Evolutionary conservation across 768 basidiomycete species (phyloP), one percentile per base, ranked within the genome.

Genomic region (Russula ochroleuca): DNA sequence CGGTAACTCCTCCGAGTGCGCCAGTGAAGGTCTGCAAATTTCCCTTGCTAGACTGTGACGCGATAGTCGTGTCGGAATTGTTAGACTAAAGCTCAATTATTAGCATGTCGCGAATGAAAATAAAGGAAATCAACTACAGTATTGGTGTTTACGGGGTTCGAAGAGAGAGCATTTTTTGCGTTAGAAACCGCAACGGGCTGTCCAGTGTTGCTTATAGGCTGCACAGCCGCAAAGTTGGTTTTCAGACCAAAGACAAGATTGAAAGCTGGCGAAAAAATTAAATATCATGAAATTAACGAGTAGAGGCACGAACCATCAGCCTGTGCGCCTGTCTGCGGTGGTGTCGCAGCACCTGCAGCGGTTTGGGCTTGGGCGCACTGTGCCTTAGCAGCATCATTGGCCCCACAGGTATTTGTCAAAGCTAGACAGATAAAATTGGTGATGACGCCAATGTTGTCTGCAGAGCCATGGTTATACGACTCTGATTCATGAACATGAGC

Each of bases 181-280:
- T 10, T 10, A 45, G 43, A n/a, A 35, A 56, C 75, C 17, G 77
- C 74, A 19, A 73, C 63, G 15, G 67, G 65, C n/a, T 64, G 60
- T 55, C 82, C 82, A 67, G 81, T 78, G 70, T 83, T 74, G 53
- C 81, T 78, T 57, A 84, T 68, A 19, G 71, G 73, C 19, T 75
- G 63, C 41, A 83, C 77, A 43, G 66, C 64, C 5, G 75, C 76
- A 69, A 87, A 86, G 72, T 81, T 72, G 53, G 84, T 85, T 5
- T 52, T 73, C 63, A 83, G 78, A 21, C 81, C 83, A 66, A 86
- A 84, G 47, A 72, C 79, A 17, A 75, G 76, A 72, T 87, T 86
- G 79, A 86, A 87, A 5, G 76, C 79, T 67, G 47, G 15, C 15
- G 28, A 9, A n/a, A 2, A 23, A 13, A n/a, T 10, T 54, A 28